Percentiles rank a stretch among this genome's conserved stretches.
Evolutionary conservation across 768 basidiomycete genomes (phyloP).

Genomic region (Chalciporus chontae): DNA sequence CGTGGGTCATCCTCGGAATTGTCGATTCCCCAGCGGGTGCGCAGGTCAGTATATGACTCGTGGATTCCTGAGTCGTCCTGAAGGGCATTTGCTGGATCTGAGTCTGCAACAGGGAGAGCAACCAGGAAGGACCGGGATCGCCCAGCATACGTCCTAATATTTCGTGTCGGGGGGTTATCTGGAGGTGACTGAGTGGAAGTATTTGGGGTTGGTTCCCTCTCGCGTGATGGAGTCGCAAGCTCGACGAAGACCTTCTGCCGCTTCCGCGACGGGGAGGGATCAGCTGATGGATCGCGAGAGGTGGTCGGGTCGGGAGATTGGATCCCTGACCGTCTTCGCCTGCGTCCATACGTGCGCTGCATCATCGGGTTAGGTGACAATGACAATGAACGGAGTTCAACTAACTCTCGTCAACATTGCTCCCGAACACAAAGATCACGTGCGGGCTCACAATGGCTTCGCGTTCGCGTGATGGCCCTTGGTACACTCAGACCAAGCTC

Average conservation of each 20-base stretch:
- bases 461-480: background rate
- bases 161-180: conserved; percentile 25
- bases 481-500: too few species aligned
- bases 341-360: conserved; percentile 37
- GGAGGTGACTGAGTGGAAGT: conserved; percentile 25
- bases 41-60: conserved; percentile 75
- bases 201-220: conserved; percentile 28
- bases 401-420: too few species aligned
- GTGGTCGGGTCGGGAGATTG: background rate
- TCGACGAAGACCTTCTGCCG: conserved; percentile 32
- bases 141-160: conserved; percentile 69
- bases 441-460: background rate
- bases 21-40: conserved; percentile 80
- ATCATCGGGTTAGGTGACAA: too few species aligned
- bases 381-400: too few species aligned
- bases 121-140: conserved; percentile 79
- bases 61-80: conserved; percentile 51
- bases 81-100: conserved; percentile 26
- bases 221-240: conserved; percentile 15
- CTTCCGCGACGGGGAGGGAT: conserved; percentile 24
- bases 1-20: conserved; percentile 70
- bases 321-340: conserved; percentile 14
- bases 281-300: background rate
- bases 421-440: conserved; percentile 9
- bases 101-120: conserved; percentile 43